Evolutionary conservation across 768 basidiomycete species (phyloP).

Genomic region (Leucosporidium creatinivorum): DNA sequence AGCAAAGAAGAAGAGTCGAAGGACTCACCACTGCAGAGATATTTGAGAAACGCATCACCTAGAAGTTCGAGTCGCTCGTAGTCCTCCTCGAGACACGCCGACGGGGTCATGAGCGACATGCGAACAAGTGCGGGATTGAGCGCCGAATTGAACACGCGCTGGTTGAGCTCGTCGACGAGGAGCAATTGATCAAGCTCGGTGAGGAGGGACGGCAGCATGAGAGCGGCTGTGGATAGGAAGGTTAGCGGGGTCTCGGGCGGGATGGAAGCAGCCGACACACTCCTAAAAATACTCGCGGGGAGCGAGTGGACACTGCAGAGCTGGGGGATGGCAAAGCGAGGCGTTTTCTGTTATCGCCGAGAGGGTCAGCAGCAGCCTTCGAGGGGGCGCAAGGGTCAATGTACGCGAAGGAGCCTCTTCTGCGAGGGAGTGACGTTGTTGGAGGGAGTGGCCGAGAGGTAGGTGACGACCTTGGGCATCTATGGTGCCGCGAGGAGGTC

Average conservation of each 20-base stretch:
- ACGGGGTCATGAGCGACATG: conserved; percentile 62
- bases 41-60: conserved; percentile 82
- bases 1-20: too few species aligned
- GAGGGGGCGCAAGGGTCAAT: neutral
- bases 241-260: neutral
- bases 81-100: conserved; percentile 61
- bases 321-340: conserved; percentile 44
- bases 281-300: conserved; percentile 54
- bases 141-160: conserved; percentile 56
- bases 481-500: conserved; percentile 48
- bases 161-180: conserved; percentile 70
- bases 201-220: conserved; percentile 67
- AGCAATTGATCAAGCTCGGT: conserved; percentile 65
- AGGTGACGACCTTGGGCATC: conserved; percentile 38
- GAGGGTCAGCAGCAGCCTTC: neutral
- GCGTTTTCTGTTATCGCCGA: conserved; percentile 45
- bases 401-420: conserved; percentile 11
- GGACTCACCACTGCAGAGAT: conserved; percentile 46
- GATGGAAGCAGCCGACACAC: neutral
- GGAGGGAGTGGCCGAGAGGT: neutral
- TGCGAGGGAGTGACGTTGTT: neutral
- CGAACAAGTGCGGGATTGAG: conserved; percentile 58
- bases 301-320: conserved; percentile 55
- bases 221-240: conserved; percentile 54
- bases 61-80: conserved; percentile 80